Conservation (phyloP, 148 eudicot species). For the Fagopyrum homotropicum region DNA sequence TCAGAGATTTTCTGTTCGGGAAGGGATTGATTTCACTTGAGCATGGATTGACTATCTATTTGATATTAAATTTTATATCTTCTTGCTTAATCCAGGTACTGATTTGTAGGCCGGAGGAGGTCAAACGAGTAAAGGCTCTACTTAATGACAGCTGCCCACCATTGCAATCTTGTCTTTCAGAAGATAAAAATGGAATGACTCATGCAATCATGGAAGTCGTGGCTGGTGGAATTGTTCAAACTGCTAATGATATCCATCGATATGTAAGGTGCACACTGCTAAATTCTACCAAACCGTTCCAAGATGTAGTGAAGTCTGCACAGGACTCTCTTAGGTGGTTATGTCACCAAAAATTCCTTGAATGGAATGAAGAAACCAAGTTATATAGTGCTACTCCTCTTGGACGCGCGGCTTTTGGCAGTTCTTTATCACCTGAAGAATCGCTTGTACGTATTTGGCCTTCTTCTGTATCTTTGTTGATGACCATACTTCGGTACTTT, state of each 20-base stretch:
- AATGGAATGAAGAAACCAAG: slow-evolving; percentile 94
- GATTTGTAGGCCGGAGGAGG: slow-evolving; percentile 84
- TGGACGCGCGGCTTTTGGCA: slow-evolving; percentile 95
- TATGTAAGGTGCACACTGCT: slow-evolving; percentile 97
- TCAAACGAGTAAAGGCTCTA: slow-evolving; percentile 61
- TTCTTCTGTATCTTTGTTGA: slow-evolving; percentile 1
- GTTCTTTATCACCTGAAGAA: slow-evolving; percentile 93
- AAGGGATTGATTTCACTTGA: not conserved
- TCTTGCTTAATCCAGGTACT: slow-evolving; percentile 50
- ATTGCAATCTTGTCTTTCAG: slow-evolving; percentile 92
- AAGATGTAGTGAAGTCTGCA: slow-evolving; percentile 95
- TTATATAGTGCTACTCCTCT: slow-evolving; percentile 83
- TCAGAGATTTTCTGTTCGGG: not conserved
- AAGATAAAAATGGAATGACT: slow-evolving; percentile 99
- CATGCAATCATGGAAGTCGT: slow-evolving; percentile 98
- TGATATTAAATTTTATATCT: slow-evolving; percentile 5
- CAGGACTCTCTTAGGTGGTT: slow-evolving; percentile 95
- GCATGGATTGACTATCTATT: not conserved
- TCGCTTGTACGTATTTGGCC: slow-evolving; percentile 58
- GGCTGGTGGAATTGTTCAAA: slow-evolving; percentile 95
- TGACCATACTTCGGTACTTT: not conserved
- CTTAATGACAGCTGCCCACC: slow-evolving; percentile 90
- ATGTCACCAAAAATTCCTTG: slow-evolving; percentile 86
- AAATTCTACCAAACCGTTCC: slow-evolving; percentile 93
- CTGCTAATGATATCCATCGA: slow-evolving; percentile 91